Conservation (phyloP, 179 eudicot species). For the Heliamphora pulchella region DNA sequence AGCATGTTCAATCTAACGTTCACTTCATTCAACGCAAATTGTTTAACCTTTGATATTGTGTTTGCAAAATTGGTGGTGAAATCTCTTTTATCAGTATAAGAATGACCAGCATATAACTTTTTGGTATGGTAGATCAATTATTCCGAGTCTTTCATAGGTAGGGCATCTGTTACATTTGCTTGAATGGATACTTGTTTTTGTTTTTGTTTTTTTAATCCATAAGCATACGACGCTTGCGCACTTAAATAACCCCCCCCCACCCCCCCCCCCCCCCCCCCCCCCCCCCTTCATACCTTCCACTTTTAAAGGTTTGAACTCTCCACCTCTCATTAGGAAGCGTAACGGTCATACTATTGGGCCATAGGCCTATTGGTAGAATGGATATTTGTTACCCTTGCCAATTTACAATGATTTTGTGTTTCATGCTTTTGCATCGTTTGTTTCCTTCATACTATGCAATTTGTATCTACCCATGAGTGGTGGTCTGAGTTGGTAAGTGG, state of each 20-base stretch:
- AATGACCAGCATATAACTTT: background rate
- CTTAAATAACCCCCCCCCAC: too few species aligned
- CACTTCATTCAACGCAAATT: conserved; percentile 3
- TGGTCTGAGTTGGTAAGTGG: too few species aligned
- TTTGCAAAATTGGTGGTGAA: background rate
- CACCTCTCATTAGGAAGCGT: too few species aligned
- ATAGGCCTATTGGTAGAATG: too few species aligned
- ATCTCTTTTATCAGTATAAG: background rate
- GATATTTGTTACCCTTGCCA: background rate
- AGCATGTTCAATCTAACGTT: background rate
- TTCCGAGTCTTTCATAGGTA: background rate
- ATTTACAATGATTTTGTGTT: background rate
- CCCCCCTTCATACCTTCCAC: too few species aligned
- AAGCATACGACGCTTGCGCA: too few species aligned
- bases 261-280: too few species aligned
- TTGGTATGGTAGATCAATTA: background rate
- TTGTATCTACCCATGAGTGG: background rate
- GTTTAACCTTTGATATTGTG: background rate
- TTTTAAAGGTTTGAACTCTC: too few species aligned
- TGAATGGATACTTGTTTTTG: too few species aligned
- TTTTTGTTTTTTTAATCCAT: too few species aligned
- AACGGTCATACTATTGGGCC: too few species aligned
- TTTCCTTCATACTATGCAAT: background rate
- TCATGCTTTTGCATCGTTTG: background rate
- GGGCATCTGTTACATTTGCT: background rate